These are phyloP conservation scores for Mycena belliarum DNA, from an alignment of 768 basidiomycete genomes.

Conservation along the genomic window DNA sequence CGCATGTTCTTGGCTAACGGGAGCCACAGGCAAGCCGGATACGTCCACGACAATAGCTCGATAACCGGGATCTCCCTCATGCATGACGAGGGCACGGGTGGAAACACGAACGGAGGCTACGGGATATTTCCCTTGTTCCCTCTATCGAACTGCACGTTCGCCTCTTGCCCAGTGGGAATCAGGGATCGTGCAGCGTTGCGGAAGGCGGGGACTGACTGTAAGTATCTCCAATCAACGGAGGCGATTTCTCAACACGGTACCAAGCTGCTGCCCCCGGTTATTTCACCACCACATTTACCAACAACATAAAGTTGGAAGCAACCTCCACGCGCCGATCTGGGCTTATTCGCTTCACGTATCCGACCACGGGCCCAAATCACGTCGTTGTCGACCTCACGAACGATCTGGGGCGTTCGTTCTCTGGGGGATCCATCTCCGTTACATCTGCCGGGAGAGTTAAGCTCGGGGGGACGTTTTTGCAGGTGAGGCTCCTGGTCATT, in stretches of 20 bases:
- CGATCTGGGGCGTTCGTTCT: constrained; percentile 48
- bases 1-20: background rate
- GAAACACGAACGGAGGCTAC: constrained; percentile 51
- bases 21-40: constrained; percentile 44
- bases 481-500: constrained; percentile 30
- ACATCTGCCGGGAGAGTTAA: constrained; percentile 35
- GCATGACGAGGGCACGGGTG: constrained; percentile 57
- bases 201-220: constrained; percentile 46
- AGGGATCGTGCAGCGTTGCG: constrained; percentile 41
- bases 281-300: constrained; percentile 48
- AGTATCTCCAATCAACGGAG: background rate
- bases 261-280: constrained; percentile 49
- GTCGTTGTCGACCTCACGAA: constrained; percentile 50
- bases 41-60: constrained; percentile 45
- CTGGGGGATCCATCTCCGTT: constrained; percentile 42
- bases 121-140: constrained; percentile 56
- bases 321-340: constrained; percentile 63
- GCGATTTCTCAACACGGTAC: background rate
- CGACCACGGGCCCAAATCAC: constrained; percentile 44
- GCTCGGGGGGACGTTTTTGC: constrained; percentile 46
- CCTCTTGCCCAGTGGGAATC: constrained; percentile 44
- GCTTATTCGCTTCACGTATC: constrained; percentile 62
- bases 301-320: constrained; percentile 52
- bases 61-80: constrained; percentile 50
- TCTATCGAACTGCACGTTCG: constrained; percentile 40